Evolutionary conservation across 768 basidiomycete genomes (phyloP), one percentile per base, ranked within the genome.

Genomic region (Rhodotorula graminis): DNA sequence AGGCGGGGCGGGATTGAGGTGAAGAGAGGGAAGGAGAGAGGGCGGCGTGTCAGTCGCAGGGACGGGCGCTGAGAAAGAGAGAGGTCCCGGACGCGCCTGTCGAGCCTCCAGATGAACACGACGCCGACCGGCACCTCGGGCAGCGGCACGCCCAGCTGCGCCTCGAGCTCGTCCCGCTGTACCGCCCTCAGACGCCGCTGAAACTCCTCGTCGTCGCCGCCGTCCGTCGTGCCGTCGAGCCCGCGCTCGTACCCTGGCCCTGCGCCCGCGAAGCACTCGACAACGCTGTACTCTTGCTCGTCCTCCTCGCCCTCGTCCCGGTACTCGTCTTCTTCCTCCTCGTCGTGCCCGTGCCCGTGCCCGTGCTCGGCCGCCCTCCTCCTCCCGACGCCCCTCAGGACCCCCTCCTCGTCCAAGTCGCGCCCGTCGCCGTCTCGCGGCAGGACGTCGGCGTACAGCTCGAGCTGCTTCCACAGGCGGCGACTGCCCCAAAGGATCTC

Each of bases 121-220:
- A 78, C 71, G 27, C 55, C 62, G n/a, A 77, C 70, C 0, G 77
- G 76, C 16, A 78, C 72, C 52, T 73, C 73, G 59, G 56, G 77
- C 33, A 78, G 61, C 23, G 77, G 73, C 2, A 70, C 67, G 8
- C 77, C 77, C 21, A 76, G 68, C 27, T 68, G 67, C 18, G 47
- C 67, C 66, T 78, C 76, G 52, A 75, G 65, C 68, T 76, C 76
- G 0, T 73, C 66, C 29, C 77, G 56, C 70, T 76, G 73, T 9
- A 59, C 25, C 40, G 69, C 69, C 15, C 71, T 53, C 33, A 72
- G 27, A 37, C 60, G 56, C 9, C 44, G 56, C 57, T 69, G 69
- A 19, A 75, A 68, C 18, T 61, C 65, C 7, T 68, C 72, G 47
- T 74, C 72, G 27, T 47, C 57, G 58, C 42, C 33, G 29, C 27